These are phyloP conservation scores for Colletotrichum orbiculare DNA, from an alignment of 2,329 filamentous ascomycete species.

Conservation along the genomic window DNA sequence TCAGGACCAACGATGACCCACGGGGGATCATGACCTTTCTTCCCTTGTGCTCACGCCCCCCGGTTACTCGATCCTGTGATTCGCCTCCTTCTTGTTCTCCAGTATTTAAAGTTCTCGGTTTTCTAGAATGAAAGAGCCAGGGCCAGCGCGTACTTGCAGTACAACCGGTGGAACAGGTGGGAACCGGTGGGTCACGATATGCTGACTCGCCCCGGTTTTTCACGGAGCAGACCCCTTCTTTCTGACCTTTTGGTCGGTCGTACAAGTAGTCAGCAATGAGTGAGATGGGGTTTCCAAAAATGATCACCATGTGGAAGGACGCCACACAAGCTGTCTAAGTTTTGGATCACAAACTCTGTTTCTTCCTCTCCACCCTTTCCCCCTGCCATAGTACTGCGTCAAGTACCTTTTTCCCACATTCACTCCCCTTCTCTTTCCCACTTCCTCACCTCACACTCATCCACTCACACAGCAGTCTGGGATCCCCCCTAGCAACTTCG, in stretches of 20 bases:
- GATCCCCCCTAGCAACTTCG: constrained; percentile 20
- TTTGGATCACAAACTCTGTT: constrained; percentile 36
- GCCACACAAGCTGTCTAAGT: constrained; percentile 26
- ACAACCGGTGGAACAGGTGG: constrained; percentile 31
- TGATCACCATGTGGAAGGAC: constrained; percentile 36
- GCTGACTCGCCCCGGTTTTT: constrained; percentile 27
- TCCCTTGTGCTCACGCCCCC: background rate
- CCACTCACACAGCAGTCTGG: constrained; percentile 1
- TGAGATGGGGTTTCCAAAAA: constrained; percentile 33
- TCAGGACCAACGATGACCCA: background rate
- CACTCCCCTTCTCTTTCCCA: no score
- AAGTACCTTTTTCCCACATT: no score
- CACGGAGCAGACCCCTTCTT: constrained; percentile 32
- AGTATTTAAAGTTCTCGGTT: constrained; percentile 34
- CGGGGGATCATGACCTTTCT: background rate
- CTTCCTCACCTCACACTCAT: no score
- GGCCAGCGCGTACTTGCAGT: constrained; percentile 3
- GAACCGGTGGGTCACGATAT: constrained; percentile 30
- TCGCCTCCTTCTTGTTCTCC: constrained; percentile 2
- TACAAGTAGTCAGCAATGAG: constrained; percentile 28
- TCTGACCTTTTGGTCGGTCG: constrained; percentile 19
- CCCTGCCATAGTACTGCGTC: background rate
- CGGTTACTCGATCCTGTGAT: background rate
- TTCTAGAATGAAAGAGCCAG: constrained; percentile 26
- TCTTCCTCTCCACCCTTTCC: background rate